phyloP scores from a whole-genome alignment of 176 grass and related monocot genomes.

The Rhipidocladum racemiflorum region DNA sequence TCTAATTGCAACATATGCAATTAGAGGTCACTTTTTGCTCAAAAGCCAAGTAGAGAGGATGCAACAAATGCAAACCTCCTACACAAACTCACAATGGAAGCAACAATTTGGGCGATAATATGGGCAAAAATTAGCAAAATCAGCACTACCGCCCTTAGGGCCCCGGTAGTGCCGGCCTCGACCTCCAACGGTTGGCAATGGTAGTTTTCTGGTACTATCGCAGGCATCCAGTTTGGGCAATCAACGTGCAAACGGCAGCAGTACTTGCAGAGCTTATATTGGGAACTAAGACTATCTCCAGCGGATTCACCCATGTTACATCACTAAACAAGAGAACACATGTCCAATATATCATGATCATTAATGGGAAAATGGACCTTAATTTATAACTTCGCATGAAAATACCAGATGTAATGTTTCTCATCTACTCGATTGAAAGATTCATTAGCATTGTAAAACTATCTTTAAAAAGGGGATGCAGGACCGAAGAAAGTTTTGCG shows the following conservation, averaged over 20 bases:
- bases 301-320: background rate
- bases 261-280: background rate
- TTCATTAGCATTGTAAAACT: background rate
- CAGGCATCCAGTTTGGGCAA: background rate
- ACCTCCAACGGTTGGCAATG: too few relatives aligned
- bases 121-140: too few relatives aligned
- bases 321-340: background rate
- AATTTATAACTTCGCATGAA: background rate
- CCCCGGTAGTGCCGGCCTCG: too few relatives aligned
- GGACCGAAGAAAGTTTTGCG: background rate
- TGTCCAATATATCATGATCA: background rate
- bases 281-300: too few relatives aligned
- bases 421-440: background rate
- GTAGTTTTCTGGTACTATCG: too few relatives aligned
- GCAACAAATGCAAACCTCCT: too few relatives aligned
- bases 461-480: background rate
- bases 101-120: too few relatives aligned
- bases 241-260: background rate
- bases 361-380: background rate
- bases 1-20: too few relatives aligned
- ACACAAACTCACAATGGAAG: too few relatives aligned
- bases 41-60: too few relatives aligned
- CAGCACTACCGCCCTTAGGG: too few relatives aligned
- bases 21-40: too few relatives aligned
- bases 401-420: conserved; percentile 8